phyloP scores from a whole-genome alignment of 202 grass and related monocot genomes.

The Carex arenaria region DNA sequence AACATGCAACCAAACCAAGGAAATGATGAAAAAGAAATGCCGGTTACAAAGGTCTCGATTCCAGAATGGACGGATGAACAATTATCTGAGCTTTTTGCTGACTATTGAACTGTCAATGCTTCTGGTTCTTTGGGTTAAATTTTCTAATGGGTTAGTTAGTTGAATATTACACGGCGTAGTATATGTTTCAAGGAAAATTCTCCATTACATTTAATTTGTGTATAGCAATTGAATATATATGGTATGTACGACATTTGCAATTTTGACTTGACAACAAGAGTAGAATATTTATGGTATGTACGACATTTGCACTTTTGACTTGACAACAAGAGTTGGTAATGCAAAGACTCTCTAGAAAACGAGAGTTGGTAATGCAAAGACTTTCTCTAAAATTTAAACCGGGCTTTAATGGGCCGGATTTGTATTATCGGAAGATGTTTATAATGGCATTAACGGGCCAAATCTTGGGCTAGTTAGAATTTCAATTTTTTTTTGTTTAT shows the following conservation, averaged over 20 bases:
- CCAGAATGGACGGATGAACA: constrained; percentile 60
- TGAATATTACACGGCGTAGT: neutral
- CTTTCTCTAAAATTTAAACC: neutral
- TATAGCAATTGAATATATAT: neutral
- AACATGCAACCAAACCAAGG: constrained; percentile 13
- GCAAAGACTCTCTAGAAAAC: neutral
- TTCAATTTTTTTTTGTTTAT: too few species aligned
- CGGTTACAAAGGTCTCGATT: constrained; percentile 11
- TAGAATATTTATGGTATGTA: neutral
- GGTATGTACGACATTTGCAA: neutral
- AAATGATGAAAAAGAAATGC: constrained; percentile 7
- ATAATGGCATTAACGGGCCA: too few species aligned
- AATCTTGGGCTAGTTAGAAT: too few species aligned
- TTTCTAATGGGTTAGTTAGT: neutral
- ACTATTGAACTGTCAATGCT: constrained; percentile 30
- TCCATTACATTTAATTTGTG: neutral
- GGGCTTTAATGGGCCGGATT: too few species aligned
- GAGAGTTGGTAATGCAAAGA: neutral
- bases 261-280: neutral
- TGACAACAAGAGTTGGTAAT: neutral
- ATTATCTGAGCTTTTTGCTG: constrained; percentile 40
- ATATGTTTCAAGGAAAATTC: neutral
- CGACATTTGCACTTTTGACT: neutral
- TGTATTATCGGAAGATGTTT: too few species aligned
- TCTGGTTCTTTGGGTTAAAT: neutral